A percentile compares a stretch with the other conserved stretches of the same genome.
These are phyloP conservation scores for Apophysomyces ossiformis DNA, from an alignment of 371 early-diverging fungal species.

Conservation along the genomic window DNA sequence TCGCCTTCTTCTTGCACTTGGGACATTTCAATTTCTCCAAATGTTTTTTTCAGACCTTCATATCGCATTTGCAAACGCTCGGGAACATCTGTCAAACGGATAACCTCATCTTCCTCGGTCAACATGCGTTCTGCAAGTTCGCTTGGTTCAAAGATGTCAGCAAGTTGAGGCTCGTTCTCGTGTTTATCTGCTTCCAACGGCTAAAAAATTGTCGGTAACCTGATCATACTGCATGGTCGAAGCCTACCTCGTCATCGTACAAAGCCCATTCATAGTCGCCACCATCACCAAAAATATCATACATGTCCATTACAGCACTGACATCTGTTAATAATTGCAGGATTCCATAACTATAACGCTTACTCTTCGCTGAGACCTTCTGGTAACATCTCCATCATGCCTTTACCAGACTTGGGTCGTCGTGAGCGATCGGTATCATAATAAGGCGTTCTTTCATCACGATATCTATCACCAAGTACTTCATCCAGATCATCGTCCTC, in stretches of 20 bases:
- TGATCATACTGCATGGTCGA: not conserved
- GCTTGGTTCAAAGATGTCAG: constrained; percentile 90
- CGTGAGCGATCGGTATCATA: constrained; percentile 42
- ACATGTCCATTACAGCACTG: constrained; percentile 82
- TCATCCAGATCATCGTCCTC: constrained; percentile 68
- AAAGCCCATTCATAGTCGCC: constrained; percentile 89
- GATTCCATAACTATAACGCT: not conserved
- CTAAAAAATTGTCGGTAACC: not conserved
- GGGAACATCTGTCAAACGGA: constrained; percentile 88
- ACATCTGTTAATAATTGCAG: not conserved
- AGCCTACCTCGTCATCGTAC: constrained; percentile 41
- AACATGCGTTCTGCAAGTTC: constrained; percentile 89
- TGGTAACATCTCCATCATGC: constrained; percentile 48
- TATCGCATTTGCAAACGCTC: constrained; percentile 88
- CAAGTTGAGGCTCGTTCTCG: constrained; percentile 62
- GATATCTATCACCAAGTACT: constrained; percentile 66
- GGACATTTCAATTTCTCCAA: constrained; percentile 38
- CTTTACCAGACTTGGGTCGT: constrained; percentile 40
- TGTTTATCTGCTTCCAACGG: constrained; percentile 24
- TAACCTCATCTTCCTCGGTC: constrained; percentile 91
- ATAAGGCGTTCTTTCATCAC: constrained; percentile 31
- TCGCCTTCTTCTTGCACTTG: constrained; percentile 64
- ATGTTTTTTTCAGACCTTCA: constrained; percentile 48
- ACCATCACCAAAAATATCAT: constrained; percentile 92
- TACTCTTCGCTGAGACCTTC: constrained; percentile 53